These are phyloP conservation scores for Ogataea trehaloabstinens DNA, from an alignment of 805 yeast genomes.

Conservation along the genomic window DNA sequence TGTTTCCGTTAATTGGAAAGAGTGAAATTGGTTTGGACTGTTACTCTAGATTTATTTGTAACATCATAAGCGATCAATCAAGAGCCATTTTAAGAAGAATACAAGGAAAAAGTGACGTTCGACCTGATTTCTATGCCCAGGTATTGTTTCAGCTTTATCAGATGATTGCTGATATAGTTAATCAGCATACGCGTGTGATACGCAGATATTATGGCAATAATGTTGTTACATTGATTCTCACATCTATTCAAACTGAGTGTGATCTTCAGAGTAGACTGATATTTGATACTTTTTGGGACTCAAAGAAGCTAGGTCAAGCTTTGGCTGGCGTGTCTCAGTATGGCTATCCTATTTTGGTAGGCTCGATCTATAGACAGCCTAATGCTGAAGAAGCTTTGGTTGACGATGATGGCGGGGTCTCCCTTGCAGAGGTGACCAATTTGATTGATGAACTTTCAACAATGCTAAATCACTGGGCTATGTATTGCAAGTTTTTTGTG, in stretches of 20 bases:
- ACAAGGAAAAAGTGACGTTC: conserved; percentile 34
- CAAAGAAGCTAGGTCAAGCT: conserved; percentile 54
- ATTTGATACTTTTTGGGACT: conserved; percentile 80
- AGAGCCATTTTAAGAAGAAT: conserved; percentile 57
- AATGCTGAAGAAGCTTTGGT: conserved; percentile 24
- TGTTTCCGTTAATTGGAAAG: conserved; percentile 83
- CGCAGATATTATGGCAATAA: conserved; percentile 65
- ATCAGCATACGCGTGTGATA: conserved; percentile 83
- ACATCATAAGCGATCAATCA: conserved; percentile 76
- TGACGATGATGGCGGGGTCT: conserved; percentile 28
- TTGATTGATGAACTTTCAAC: conserved; percentile 67
- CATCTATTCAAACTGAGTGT: conserved; percentile 77
- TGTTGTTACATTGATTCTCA: conserved; percentile 65
- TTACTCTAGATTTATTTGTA: conserved; percentile 84
- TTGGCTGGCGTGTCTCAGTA: conserved; percentile 57
- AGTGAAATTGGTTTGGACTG: conserved; percentile 69
- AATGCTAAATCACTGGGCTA: conserved; percentile 82
- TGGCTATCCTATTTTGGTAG: conserved; percentile 46
- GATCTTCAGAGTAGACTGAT: conserved; percentile 92
- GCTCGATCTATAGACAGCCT: conserved; percentile 29
- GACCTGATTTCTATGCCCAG: conserved; percentile 55
- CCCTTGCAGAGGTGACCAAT: conserved; percentile 66
- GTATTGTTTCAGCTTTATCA: conserved; percentile 72
- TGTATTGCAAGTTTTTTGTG: conserved; percentile 71
- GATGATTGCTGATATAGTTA: conserved; percentile 76